These are phyloP conservation scores for Pyricularia sp. DNA, from an alignment of 2,329 filamentous ascomycete species.

Conservation along the genomic window DNA sequence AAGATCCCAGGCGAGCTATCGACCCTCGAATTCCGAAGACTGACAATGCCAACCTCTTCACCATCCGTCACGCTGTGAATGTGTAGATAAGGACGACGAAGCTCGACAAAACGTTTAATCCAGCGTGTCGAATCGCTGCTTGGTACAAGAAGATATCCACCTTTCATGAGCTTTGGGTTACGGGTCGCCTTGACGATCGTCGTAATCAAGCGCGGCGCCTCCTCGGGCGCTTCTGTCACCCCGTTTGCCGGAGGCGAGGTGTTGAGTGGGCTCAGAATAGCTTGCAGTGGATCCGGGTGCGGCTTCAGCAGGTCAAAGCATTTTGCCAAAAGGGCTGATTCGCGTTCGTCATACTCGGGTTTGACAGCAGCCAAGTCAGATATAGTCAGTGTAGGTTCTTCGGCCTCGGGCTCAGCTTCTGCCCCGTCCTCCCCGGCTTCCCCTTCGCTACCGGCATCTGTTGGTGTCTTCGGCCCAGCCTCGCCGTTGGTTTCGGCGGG, in stretches of 20 bases:
- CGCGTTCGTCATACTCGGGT: conserved; percentile 34
- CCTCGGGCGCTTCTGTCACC: conserved; percentile 33
- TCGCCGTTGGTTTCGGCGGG: conserved; percentile 11
- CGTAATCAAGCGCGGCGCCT: conserved; percentile 59
- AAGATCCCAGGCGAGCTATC: conserved; percentile 87
- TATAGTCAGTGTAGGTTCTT: conserved; percentile 13
- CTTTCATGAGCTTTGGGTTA: conserved; percentile 72
- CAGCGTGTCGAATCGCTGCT: conserved; percentile 75
- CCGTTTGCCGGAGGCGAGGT: conserved; percentile 63
- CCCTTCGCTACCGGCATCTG: conserved; percentile 13
- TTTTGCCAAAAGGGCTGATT: conserved; percentile 39
- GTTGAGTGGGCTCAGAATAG: conserved; percentile 49
- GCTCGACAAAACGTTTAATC: conserved; percentile 88
- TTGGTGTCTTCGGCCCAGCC: conserved; percentile 10
- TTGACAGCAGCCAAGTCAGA: conserved; percentile 11
- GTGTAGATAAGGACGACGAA: conserved; percentile 85
- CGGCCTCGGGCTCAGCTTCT: conserved; percentile 14
- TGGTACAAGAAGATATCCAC: conserved; percentile 79
- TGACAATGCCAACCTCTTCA: conserved; percentile 84
- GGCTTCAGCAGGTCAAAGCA: conserved; percentile 57
- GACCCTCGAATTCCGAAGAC: conserved; percentile 79
- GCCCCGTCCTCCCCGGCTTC: conserved; percentile 15
- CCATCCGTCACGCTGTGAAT: conserved; percentile 78
- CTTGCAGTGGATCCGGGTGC: conserved; percentile 45
- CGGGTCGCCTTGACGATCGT: conserved; percentile 72